Conservation (phyloP, 2,329 filamentous ascomycete genomes). For the Ophiocordyceps polyrhachis-furcata region DNA sequence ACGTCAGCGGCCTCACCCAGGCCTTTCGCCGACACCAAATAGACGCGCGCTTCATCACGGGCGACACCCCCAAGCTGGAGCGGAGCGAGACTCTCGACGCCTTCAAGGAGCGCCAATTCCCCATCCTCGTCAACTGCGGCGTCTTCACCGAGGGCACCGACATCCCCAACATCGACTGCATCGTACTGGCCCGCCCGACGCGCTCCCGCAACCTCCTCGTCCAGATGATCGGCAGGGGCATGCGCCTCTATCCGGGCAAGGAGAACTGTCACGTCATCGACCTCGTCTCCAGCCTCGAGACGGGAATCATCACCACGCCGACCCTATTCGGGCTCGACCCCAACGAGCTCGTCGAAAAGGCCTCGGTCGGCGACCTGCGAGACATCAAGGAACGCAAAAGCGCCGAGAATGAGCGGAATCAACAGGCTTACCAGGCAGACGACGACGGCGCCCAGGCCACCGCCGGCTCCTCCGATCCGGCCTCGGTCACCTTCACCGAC, state of each 20-base stretch:
- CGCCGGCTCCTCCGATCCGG: slow-evolving; percentile 1
- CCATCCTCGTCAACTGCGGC: slow-evolving; percentile 83
- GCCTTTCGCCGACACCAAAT: slow-evolving; percentile 61
- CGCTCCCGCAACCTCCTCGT: slow-evolving; percentile 83
- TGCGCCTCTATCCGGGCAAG: slow-evolving; percentile 68
- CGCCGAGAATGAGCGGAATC: slow-evolving; percentile 14
- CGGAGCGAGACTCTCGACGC: slow-evolving; percentile 52
- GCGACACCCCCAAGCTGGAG: slow-evolving; percentile 52
- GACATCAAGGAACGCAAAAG: slow-evolving; percentile 30
- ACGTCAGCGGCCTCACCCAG: slow-evolving; percentile 56
- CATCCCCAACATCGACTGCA: slow-evolving; percentile 91
- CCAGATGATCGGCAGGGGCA: slow-evolving; percentile 93
- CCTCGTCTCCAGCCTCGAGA: slow-evolving; percentile 72
- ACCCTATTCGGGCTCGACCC: slow-evolving; percentile 89
- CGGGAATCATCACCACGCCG: slow-evolving; percentile 75
- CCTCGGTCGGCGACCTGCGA: slow-evolving; percentile 42
- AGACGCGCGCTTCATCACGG: slow-evolving; percentile 75
- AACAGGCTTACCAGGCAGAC: slow-evolving; percentile 2
- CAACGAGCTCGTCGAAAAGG: slow-evolving; percentile 51
- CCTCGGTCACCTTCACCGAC: slow-evolving; percentile 60
- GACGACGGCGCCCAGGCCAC: neutral
- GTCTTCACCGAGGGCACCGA: slow-evolving; percentile 97
- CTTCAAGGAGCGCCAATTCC: slow-evolving; percentile 61
- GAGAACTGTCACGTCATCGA: slow-evolving; percentile 87
- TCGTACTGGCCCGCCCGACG: slow-evolving; percentile 74